Base-by-base conservation (phyloP, 2,329 filamentous ascomycete genomes). In the Fusarium clavum region DNA sequence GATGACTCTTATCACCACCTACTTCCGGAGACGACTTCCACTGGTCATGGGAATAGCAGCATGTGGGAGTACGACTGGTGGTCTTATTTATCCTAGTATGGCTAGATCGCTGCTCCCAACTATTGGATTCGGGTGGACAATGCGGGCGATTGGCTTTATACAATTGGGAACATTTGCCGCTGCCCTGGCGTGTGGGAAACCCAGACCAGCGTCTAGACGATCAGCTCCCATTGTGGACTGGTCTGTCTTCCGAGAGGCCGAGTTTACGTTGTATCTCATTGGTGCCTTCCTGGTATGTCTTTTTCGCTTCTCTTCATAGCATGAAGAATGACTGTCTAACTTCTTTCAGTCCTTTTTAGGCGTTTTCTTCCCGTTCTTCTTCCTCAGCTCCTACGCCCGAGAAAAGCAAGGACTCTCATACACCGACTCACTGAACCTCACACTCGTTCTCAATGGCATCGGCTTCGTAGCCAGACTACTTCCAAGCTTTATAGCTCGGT, bases 51-150 rank as follows among this genome's bases (percentile, higher is more conserved):
- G 57, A 1, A 41, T 61, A 4, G 30, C 51, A 1, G 47, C 47
- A 44, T 61, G 43, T 10, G 43, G 57, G 9, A 57, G 43, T 3
- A 57, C 51, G 12, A 61, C 57, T 3, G 52, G 57, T 6, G 57
- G 43, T 6, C 18, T 61, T 18, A 16, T 61, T 8, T 61, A 61
- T 11, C 32, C 52, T 12, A 53, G 20, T 5, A 29, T 49, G 2
- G 48, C 57, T 44, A 44, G 58, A 1, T 44, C 57, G 8, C 6
- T 61, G 5, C 47, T 61, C 4, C 53, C 44, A 8, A 6, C 8
- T 3, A 8, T 61, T 5, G 57, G 52, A 0, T 61, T 61, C 11
- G 6, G 43, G 1, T 61, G 34, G 58, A 49, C 53, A 1, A 61
- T 58, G 44, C 54, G 58, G 2, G 27, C 34, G 5, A 61, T 61